Percentiles rank a stretch among this genome's conserved stretches.
These are phyloP conservation scores for Bruguiera gymnorhiza DNA, from an alignment of 345 rosid species.

Conservation along the genomic window DNA sequence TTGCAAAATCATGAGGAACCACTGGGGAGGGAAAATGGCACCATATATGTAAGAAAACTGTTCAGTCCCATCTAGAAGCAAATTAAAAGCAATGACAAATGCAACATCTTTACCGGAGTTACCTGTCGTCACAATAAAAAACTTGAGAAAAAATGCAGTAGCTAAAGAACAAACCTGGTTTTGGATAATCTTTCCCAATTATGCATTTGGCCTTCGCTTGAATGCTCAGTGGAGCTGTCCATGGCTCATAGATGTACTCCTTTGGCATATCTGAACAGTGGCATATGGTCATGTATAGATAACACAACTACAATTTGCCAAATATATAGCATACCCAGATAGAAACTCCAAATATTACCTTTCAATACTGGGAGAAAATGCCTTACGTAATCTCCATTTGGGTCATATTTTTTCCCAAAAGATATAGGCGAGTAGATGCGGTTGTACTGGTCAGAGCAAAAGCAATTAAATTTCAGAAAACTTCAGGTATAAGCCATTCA, in stretches of 20 bases:
- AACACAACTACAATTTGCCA: not conserved
- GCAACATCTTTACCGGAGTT: not conserved
- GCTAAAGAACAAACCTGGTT: constrained; percentile 53
- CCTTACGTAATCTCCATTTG: constrained; percentile 69
- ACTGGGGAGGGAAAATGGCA: constrained; percentile 45
- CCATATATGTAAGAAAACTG: not conserved
- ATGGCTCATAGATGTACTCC: constrained; percentile 92
- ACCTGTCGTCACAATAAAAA: not conserved
- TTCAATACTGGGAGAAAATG: constrained; percentile 86
- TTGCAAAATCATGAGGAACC: constrained; percentile 75
- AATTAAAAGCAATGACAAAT: not conserved
- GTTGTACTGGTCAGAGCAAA: constrained; percentile 53
- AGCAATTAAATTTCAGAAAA: constrained; percentile 3
- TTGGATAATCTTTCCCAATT: constrained; percentile 83
- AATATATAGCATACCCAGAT: not conserved
- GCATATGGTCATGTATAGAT: constrained; percentile 1
- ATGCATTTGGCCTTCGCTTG: constrained; percentile 83
- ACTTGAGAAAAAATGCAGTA: not conserved
- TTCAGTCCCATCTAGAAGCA: not conserved
- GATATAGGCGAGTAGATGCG: constrained; percentile 85
- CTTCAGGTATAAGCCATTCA: not conserved
- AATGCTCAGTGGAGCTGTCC: constrained; percentile 82
- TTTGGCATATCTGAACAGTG: constrained; percentile 78
- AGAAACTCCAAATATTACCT: constrained; percentile 44
- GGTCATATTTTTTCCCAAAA: constrained; percentile 90